Evolutionary conservation across 2,329 filamentous ascomycete species (phyloP), one percentile per base, ranked within the genome.

Genomic region (Talaromyces rugulosus): DNA sequence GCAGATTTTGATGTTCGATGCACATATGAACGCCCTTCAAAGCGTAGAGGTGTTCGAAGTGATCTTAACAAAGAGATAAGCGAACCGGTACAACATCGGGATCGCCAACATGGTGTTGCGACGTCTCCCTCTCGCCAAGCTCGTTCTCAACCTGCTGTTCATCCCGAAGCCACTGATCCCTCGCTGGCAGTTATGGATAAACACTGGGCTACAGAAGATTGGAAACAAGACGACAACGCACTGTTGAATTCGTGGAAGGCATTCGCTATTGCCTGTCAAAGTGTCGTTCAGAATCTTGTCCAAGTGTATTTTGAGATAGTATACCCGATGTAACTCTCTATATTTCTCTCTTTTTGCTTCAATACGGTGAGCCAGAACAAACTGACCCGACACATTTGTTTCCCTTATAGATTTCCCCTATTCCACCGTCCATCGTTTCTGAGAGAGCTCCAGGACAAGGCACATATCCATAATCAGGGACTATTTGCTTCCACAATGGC

Each of bases 401-500:
- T 9, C 34, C 12, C 5, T 50, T 30, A n/a, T 31, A 76, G 72
- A 56, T 81, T 83, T 63, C 82, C 82, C 4, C 71, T 84, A 30
- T 84, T 84, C 65, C 80, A 84, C 66, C 75, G 75, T 40, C 74
- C 74, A n/a, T 78, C 77, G 18, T 74, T 81, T 51, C 68, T 75
- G 30, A 68, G 75, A 9, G 75, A 73, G 51, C 68, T 83, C n/a
- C 66, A 74, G 6, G 69, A 74, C 12, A 72, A 73, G 18, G 75
- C 82, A n/a, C 79, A 84, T 66, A 71, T 77, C 6, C 70, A 64
- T 3, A 73, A 80, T 63, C 75, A 73, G 30, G 69, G 74, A 6
- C 74, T 83, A 33, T 84, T 83, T 66, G 78, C 80, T 14, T 78
- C 76, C 0, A 76, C 81, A 23, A 84, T 84, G 82, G 78, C 81